These are phyloP conservation scores for Lactarius tabidus DNA, from an alignment of 768 basidiomycete genomes.

Conservation along the genomic window DNA sequence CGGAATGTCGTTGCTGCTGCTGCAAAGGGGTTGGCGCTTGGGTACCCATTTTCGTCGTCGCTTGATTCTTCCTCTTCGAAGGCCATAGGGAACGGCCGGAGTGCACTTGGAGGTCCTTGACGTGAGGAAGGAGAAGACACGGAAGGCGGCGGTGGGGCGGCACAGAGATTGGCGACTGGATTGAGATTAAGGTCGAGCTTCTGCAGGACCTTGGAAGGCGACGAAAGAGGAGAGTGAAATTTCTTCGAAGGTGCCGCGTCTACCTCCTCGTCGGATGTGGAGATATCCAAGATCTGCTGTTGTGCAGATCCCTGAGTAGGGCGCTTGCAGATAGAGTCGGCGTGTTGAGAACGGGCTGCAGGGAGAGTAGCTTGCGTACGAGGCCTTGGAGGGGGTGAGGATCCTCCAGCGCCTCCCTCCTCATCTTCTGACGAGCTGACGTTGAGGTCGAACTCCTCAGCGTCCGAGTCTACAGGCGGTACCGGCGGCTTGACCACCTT, in stretches of 20 bases:
- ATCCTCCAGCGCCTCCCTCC: neutral
- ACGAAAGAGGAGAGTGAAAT: neutral
- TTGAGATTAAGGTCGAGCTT: constrained; percentile 1
- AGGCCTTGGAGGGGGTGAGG: neutral
- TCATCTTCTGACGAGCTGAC: constrained; percentile 15
- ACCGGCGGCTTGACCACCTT: neutral
- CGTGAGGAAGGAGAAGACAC: neutral
- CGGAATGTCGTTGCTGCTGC: neutral
- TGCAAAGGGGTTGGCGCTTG: neutral
- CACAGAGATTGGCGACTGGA: neutral
- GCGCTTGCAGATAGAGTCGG: neutral
- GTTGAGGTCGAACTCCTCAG: constrained; percentile 16
- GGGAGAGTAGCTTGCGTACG: neutral
- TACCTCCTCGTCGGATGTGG: constrained; percentile 7
- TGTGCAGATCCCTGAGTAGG: neutral
- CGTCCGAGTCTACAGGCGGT: neutral
- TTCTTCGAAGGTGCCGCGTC: neutral
- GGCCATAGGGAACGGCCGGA: constrained; percentile 15
- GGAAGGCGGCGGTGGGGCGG: neutral
- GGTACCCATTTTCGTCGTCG: neutral
- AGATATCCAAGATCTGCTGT: neutral
- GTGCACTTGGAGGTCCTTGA: neutral
- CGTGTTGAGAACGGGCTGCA: neutral
- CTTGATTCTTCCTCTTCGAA: constrained; percentile 16
- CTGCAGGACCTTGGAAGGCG: constrained; percentile 17